phyloP scores from a whole-genome alignment of 345 rosid species.

The Physaria fendleri region DNA sequence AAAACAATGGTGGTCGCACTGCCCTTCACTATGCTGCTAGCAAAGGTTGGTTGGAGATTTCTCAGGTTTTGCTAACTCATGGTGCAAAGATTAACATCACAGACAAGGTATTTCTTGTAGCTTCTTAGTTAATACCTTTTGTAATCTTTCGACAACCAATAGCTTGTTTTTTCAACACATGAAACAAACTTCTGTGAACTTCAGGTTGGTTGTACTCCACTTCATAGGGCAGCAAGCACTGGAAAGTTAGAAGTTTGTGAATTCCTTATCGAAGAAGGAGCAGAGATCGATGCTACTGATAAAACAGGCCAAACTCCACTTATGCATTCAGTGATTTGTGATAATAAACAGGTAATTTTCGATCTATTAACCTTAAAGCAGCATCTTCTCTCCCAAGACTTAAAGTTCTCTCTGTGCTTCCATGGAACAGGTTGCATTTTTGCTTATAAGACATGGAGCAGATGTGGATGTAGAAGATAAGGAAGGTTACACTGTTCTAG shows the following conservation, averaged over 20 bases:
- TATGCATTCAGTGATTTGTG: constrained; percentile 68
- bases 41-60: constrained; percentile 70
- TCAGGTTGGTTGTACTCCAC: constrained; percentile 85
- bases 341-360: constrained; percentile 50
- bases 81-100: constrained; percentile 60
- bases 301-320: constrained; percentile 90
- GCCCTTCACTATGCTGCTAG: constrained; percentile 98
- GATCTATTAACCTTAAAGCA: neutral
- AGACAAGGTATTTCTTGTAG: constrained; percentile 61
- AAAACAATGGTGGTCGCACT: constrained; percentile 74
- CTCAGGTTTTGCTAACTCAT: constrained; percentile 54
- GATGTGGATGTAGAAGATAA: constrained; percentile 85
- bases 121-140: neutral
- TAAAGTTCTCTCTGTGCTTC: neutral
- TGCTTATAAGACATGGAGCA: constrained; percentile 83
- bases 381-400: neutral
- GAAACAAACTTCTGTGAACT: neutral
- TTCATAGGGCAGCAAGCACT: constrained; percentile 86
- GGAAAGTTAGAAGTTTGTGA: constrained; percentile 75
- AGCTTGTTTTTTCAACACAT: no score
- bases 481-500: constrained; percentile 95
- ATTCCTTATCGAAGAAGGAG: constrained; percentile 81
- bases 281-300: constrained; percentile 69
- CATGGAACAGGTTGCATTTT: constrained; percentile 57
- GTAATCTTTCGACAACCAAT: no score